A percentile compares a stretch with the other conserved stretches of the same genome.
phyloP scores from a whole-genome alignment of 345 rosid genomes.

The Abelmoschus esculentus region DNA sequence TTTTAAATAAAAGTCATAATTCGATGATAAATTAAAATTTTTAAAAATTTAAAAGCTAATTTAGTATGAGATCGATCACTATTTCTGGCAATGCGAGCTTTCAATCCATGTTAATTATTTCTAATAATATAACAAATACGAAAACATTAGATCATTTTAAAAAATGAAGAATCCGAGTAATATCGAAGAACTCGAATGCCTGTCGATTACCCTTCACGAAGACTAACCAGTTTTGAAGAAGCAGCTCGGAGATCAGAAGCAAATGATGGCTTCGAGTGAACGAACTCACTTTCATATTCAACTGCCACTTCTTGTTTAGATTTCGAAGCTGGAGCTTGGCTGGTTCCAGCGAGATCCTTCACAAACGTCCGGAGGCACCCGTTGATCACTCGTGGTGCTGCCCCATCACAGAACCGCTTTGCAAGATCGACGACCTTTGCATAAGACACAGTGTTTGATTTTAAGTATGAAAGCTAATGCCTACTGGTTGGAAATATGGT shows the following conservation, averaged over 20 bases:
- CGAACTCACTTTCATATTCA: not conserved
- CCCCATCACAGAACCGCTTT: conserved; percentile 91
- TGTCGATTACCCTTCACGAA: not conserved
- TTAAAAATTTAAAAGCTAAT: too few relatives aligned
- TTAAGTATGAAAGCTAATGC: not conserved
- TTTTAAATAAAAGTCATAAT: too few relatives aligned
- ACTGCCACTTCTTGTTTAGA: conserved; percentile 19
- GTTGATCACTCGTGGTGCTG: conserved; percentile 84
- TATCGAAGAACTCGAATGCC: not conserved
- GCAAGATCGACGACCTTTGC: conserved; percentile 92
- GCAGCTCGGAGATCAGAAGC: not conserved
- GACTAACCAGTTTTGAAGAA: not conserved
- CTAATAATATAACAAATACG: too few relatives aligned
- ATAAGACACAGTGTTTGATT: not conserved
- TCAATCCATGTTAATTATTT: too few relatives aligned
- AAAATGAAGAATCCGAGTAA: too few relatives aligned
- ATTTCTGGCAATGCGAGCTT: too few relatives aligned
- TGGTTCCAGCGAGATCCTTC: conserved; percentile 36
- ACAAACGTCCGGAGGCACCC: conserved; percentile 87
- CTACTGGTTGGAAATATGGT: not conserved
- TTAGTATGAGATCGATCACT: too few relatives aligned
- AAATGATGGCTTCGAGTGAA: not conserved
- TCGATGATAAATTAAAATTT: too few relatives aligned
- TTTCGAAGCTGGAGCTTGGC: conserved; percentile 17
- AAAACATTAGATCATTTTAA: too few relatives aligned